Evolutionary conservation across 2,329 filamentous ascomycete species (phyloP).

Genomic region (Alternaria metachromatica): DNA sequence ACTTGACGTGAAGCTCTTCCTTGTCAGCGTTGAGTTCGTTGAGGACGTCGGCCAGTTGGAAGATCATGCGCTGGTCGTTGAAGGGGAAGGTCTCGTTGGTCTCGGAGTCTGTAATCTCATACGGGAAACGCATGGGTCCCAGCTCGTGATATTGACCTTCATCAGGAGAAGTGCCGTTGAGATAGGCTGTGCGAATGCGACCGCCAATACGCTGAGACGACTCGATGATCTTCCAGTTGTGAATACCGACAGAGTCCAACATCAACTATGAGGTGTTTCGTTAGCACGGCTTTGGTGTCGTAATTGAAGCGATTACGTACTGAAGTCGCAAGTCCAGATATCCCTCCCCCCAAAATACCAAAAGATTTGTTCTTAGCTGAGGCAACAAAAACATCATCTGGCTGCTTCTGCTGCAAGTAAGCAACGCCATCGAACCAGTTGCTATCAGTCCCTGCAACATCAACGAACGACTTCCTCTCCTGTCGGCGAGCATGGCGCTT

Average conservation of each 20-base stretch:
- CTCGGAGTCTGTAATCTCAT: slow-evolving; percentile 53
- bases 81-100: slow-evolving; percentile 62
- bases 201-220: slow-evolving; percentile 66
- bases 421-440: slow-evolving; percentile 68
- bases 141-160: slow-evolving; percentile 70
- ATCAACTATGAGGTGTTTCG: slow-evolving; percentile 1
- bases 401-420: slow-evolving; percentile 60
- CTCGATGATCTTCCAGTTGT: slow-evolving; percentile 67
- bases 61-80: slow-evolving; percentile 66
- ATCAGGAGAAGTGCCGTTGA: slow-evolving; percentile 61
- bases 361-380: slow-evolving; percentile 62
- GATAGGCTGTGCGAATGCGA: slow-evolving; percentile 65
- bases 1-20: slow-evolving; percentile 57
- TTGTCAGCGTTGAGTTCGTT: slow-evolving; percentile 63
- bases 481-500: slow-evolving; percentile 28
- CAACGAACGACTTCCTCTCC: slow-evolving; percentile 39
- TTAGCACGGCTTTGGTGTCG: neutral
- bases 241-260: slow-evolving; percentile 59
- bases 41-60: slow-evolving; percentile 64
- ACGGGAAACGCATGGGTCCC: slow-evolving; percentile 68
- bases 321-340: slow-evolving; percentile 65
- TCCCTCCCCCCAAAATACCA: slow-evolving; percentile 68
- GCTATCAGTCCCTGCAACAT: slow-evolving; percentile 62
- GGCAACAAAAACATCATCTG: slow-evolving; percentile 57
- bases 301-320: neutral